These are phyloP conservation scores for Cercospora brassicicola DNA, from an alignment of 2,329 filamentous ascomycete species.

Conservation along the genomic window DNA sequence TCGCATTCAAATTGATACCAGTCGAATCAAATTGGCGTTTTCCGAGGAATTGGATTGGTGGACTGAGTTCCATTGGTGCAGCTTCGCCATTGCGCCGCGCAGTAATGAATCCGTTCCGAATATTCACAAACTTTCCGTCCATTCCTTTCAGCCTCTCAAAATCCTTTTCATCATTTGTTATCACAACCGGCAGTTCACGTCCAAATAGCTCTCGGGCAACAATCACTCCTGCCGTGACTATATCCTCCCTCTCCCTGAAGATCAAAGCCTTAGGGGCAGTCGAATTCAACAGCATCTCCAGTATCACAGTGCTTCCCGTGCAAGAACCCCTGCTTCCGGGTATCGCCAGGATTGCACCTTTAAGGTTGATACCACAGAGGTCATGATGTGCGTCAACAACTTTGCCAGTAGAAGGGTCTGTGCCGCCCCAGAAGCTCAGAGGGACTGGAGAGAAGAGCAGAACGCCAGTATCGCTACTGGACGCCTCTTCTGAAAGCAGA, in stretches of 20 bases:
- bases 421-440: constrained; percentile 52
- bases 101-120: not conserved
- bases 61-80: not conserved
- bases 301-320: constrained; percentile 48
- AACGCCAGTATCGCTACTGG: not conserved
- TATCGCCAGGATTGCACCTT: constrained; percentile 45
- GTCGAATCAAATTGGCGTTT: not conserved
- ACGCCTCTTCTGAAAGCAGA: not conserved
- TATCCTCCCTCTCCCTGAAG: constrained; percentile 47
- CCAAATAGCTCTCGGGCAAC: constrained; percentile 46
- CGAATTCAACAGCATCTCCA: constrained; percentile 48
- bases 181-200: constrained; percentile 45
- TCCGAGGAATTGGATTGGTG: no score
- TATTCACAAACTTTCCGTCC: not conserved
- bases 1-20: not conserved
- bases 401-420: constrained; percentile 44
- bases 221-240: constrained; percentile 49
- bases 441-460: constrained; percentile 12
- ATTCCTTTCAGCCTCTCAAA: not conserved
- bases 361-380: constrained; percentile 39
- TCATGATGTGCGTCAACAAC: constrained; percentile 50
- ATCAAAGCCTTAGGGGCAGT: constrained; percentile 45
- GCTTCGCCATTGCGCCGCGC: not conserved
- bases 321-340: constrained; percentile 52
- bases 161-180: constrained; percentile 23